Evolutionary conservation across 148 eudicot species (phyloP).

Genomic region (Rhododendron kiyosumense): DNA sequence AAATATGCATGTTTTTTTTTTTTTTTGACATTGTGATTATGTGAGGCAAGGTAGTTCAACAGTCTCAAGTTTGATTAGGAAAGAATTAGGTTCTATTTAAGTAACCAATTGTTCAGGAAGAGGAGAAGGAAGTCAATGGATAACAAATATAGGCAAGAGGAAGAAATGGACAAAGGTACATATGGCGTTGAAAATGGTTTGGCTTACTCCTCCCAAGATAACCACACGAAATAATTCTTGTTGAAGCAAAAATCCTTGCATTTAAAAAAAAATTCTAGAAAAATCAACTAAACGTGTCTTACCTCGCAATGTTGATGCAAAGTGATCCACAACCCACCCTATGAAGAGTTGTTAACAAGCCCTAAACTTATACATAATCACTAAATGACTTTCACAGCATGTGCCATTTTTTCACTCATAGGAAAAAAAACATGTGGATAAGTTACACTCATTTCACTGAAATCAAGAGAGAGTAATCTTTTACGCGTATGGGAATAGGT

Average conservation of each 20-base stretch:
- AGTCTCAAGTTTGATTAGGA: background rate
- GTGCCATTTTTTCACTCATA: background rate
- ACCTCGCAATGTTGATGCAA: background rate
- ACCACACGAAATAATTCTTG: background rate
- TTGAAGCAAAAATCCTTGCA: background rate
- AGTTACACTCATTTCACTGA: background rate
- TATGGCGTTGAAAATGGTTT: background rate
- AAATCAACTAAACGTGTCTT: background rate
- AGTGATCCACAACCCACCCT: background rate
- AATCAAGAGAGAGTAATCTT: background rate
- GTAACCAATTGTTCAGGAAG: background rate
- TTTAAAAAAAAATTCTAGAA: background rate
- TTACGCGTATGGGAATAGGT: background rate
- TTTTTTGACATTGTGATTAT: background rate
- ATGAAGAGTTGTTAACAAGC: background rate
- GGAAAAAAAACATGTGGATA: background rate
- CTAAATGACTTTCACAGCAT: background rate
- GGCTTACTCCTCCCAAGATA: background rate
- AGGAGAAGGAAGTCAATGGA: background rate
- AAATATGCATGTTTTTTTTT: background rate
- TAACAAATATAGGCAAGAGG: background rate
- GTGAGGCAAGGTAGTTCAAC: background rate
- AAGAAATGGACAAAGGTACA: background rate
- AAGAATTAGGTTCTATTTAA: background rate
- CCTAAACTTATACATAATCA: background rate